Base-by-base conservation (phyloP, 768 basidiomycete genomes). In the Daedalea quercina region DNA sequence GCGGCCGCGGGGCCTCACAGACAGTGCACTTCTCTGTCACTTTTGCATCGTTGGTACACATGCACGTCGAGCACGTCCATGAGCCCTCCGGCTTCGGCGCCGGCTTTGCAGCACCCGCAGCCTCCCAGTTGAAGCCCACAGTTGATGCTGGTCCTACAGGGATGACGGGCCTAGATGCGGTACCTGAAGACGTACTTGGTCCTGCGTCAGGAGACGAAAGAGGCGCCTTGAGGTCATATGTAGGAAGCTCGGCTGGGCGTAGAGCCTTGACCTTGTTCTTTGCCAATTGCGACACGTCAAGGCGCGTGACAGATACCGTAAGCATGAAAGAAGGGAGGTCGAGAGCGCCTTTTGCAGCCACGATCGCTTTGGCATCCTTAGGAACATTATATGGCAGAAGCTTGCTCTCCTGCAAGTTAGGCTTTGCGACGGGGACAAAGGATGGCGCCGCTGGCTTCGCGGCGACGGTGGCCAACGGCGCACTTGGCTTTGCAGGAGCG, bases 11-110 rank as follows among this genome's bases (percentile, higher is more conserved):
- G 1, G 70, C 57, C 23, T 77, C 77, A 51, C 78, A 80, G 9
- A 76, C 52, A 3, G 64, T 66, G 56, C 79, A 79, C 55, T 78
- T 77, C 28, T 73, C 72, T 45, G 58, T 66, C 15, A 66, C 73
- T 22, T 57, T 60, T 2, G 59, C 67, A 3, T 72, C 63, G 51
- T 74, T 78, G 46, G 62, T 60, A 33, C 75, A 59, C 63, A 67
- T 69, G 55, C 88, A 90, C 2, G 65, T 58, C 0, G 65, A 67
- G 62, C 87, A 90, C 15, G 57, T 77, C 87, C 87, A 89, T n/a
- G 55, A 59, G 20, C 58, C 65, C 44, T 58, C 61, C 4, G 58
- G 24, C 1, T 67, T 54, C 31, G 57, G 50, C 13, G 60, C 55
- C 4, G 81, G 76, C 2, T 74, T 64, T 56, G 77, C 82, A 51